Conservation (phyloP, 2,329 filamentous ascomycete genomes). For the Alternaria conjuncta region DNA sequence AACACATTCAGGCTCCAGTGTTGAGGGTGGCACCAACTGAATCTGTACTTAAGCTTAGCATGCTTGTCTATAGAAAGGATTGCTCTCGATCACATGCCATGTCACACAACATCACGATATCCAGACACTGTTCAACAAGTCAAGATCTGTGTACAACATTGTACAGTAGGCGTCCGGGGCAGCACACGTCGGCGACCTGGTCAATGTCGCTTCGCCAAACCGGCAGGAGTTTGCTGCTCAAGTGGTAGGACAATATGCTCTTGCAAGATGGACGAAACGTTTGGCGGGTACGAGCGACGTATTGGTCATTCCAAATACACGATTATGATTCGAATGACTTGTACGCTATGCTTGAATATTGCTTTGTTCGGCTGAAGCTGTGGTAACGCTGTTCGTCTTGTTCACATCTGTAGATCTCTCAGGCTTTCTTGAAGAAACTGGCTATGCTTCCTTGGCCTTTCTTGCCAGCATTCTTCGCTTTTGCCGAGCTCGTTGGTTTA, state of each 20-base stretch:
- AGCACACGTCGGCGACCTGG: constrained; percentile 12
- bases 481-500: constrained; percentile 53
- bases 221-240: not conserved
- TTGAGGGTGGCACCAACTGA: not conserved
- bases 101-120: constrained; percentile 4
- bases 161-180: not conserved
- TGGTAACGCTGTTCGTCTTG: not conserved
- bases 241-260: not conserved
- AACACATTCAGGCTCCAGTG: not conserved
- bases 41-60: not conserved
- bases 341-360: not conserved
- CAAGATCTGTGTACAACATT: constrained; percentile 19
- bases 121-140: constrained; percentile 8
- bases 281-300: not conserved
- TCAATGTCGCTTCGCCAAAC: constrained; percentile 1
- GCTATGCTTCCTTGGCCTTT: constrained; percentile 80
- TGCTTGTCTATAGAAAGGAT: not conserved
- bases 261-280: not conserved
- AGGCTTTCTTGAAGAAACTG: constrained; percentile 88
- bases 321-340: not conserved
- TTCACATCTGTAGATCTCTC: not conserved
- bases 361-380: not conserved
- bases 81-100: not conserved
- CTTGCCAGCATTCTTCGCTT: constrained; percentile 58
- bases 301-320: not conserved